Percentiles rank a stretch among this genome's conserved stretches.
phyloP scores from a whole-genome alignment of 129 eudicot species.

The Escallonia rubra region DNA sequence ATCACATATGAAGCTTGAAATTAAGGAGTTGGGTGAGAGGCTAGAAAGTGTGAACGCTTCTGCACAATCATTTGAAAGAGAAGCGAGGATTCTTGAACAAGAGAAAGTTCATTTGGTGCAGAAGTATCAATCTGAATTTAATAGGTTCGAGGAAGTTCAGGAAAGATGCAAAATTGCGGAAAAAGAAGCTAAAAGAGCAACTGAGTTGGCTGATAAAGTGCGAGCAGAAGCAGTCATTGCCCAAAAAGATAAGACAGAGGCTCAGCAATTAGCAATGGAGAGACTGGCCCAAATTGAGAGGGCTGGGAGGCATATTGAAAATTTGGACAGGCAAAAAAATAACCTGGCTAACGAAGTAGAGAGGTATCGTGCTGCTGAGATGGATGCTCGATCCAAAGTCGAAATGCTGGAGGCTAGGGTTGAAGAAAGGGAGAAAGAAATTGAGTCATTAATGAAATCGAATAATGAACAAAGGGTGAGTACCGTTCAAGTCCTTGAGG shows the following conservation, averaged over 20 bases:
- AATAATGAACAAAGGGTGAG: constrained; percentile 75
- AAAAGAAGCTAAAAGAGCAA: constrained; percentile 82
- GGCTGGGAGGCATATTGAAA: constrained; percentile 72
- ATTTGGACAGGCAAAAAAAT: constrained; percentile 57
- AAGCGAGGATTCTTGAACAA: constrained; percentile 67
- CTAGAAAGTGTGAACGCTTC: constrained; percentile 56
- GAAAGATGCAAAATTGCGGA: constrained; percentile 77
- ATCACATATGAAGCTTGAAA: constrained; percentile 50
- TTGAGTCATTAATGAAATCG: constrained; percentile 58
- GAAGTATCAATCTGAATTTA: constrained; percentile 64
- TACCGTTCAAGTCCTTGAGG: constrained; percentile 74
- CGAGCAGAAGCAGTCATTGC: constrained; percentile 84
- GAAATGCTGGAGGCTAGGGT: constrained; percentile 63
- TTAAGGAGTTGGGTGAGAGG: constrained; percentile 55
- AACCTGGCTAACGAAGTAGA: constrained; percentile 55
- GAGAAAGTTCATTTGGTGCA: constrained; percentile 67
- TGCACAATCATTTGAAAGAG: constrained; percentile 75
- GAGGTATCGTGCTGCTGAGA: constrained; percentile 46
- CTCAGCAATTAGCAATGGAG: constrained; percentile 63
- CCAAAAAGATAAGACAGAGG: constrained; percentile 63
- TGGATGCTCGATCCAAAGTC: constrained; percentile 72
- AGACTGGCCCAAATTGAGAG: constrained; percentile 68
- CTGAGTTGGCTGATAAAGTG: constrained; percentile 79
- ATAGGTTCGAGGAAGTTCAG: constrained; percentile 77
- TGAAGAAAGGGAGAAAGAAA: constrained; percentile 78